Conservation (phyloP, 1,139 yeast genomes). For the Blastobotrys raffinosifermentans region DNA sequence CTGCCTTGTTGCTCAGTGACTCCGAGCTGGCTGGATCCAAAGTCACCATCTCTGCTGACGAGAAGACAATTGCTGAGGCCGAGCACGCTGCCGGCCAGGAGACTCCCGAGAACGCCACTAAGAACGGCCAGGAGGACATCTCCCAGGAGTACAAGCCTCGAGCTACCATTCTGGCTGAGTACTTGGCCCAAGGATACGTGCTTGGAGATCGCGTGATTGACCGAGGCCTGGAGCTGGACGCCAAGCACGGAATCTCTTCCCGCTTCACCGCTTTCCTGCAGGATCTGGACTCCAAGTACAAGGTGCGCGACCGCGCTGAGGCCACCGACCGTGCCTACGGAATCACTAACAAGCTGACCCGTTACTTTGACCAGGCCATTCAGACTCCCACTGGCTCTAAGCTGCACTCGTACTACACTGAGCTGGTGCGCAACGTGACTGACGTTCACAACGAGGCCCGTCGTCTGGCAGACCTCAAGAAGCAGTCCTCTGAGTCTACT, state of each 20-base stretch:
- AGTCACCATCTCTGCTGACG: constrained; percentile 44
- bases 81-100: constrained; percentile 29
- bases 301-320: constrained; percentile 48
- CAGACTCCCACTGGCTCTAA: constrained; percentile 42
- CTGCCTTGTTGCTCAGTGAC: constrained; percentile 68
- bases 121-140: constrained; percentile 38
- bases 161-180: constrained; percentile 68
- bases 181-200: constrained; percentile 64
- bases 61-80: constrained; percentile 28
- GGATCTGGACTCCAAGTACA: constrained; percentile 54
- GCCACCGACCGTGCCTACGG: constrained; percentile 39
- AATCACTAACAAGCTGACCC: constrained; percentile 37
- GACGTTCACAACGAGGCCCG: constrained; percentile 70
- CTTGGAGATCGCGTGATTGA: constrained; percentile 58
- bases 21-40: constrained; percentile 62
- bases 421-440: constrained; percentile 49
- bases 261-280: constrained; percentile 52
- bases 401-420: constrained; percentile 48
- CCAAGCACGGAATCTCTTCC: constrained; percentile 54
- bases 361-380: constrained; percentile 47
- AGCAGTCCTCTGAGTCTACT: constrained; percentile 20
- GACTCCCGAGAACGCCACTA: constrained; percentile 15
- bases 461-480: constrained; percentile 58
- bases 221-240: constrained; percentile 52
- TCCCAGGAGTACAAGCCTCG: constrained; percentile 76